Evolutionary conservation across 2,329 filamentous ascomycete genomes (phyloP).

Genomic region (Diaporthe eres): DNA sequence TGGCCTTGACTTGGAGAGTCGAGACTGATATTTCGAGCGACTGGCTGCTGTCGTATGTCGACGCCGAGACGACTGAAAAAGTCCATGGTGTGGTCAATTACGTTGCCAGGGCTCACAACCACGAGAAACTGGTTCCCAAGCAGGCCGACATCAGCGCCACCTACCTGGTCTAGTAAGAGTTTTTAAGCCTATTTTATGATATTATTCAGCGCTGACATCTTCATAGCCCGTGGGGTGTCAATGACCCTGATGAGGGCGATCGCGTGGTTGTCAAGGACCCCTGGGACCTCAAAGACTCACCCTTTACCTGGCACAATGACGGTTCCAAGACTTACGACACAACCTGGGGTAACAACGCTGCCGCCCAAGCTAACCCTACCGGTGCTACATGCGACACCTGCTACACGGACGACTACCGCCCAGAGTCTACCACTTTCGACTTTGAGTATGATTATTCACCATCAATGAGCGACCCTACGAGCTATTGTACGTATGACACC

Average conservation of each 20-base stretch:
- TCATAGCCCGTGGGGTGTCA: conserved; percentile 64
- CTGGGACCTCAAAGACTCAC: conserved; percentile 60
- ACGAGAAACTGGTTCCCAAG: conserved; percentile 23
- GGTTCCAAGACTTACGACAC: conserved; percentile 64
- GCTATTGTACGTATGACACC: conserved; percentile 68
- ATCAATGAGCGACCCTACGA: conserved; percentile 50
- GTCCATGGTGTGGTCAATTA: conserved; percentile 71
- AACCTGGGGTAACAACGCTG: conserved; percentile 71
- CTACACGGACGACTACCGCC: conserved; percentile 66
- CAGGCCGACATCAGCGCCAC: conserved; percentile 52
- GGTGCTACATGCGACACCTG: conserved; percentile 52
- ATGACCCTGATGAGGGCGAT: conserved; percentile 65
- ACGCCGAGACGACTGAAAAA: conserved; percentile 61
- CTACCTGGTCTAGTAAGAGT: conserved; percentile 65
- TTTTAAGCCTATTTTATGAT: background rate
- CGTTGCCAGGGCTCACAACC: conserved; percentile 57
- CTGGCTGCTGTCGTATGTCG: conserved; percentile 72
- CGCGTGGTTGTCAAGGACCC: conserved; percentile 59
- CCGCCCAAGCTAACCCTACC: conserved; percentile 66
- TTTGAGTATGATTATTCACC: conserved; percentile 64
- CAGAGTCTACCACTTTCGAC: conserved; percentile 55
- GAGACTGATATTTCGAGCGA: conserved; percentile 70
- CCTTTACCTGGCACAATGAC: conserved; percentile 67
- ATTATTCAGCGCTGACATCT: conserved; percentile 37
- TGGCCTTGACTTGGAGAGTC: conserved; percentile 69